These are phyloP conservation scores for Spirogloea muscicola DNA, from an alignment of 139 green algal species.

Conservation along the genomic window DNA sequence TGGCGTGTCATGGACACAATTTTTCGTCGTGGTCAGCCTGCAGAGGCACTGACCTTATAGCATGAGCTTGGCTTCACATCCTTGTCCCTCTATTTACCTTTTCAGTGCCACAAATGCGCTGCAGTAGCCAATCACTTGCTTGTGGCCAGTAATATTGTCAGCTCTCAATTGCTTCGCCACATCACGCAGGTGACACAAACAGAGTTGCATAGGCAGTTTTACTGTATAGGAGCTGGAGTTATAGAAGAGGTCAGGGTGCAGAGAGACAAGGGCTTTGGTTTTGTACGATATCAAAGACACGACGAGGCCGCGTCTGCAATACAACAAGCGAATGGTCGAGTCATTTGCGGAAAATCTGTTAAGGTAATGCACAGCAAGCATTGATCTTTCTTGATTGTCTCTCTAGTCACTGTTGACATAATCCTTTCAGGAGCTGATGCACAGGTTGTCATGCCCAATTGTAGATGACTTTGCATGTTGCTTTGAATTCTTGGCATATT, in stretches of 20 bases:
- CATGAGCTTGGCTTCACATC: no score
- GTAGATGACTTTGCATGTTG: not conserved
- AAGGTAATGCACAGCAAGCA: constrained; percentile 11
- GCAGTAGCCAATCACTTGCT: not conserved
- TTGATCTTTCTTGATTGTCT: not conserved
- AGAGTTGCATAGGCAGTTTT: constrained; percentile 44
- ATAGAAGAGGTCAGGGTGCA: constrained; percentile 44
- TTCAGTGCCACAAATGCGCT: no score
- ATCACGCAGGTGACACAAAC: constrained; percentile 29
- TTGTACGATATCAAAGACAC: constrained; percentile 35
- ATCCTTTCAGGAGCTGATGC: not conserved
- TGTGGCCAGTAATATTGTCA: not conserved
- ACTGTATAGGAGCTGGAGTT: constrained; percentile 22
- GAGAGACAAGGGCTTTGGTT: constrained; percentile 43
- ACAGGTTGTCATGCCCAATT: no score
- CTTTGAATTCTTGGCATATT: not conserved
- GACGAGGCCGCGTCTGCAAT: constrained; percentile 36
- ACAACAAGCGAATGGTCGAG: constrained; percentile 19
- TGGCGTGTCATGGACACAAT: no score
- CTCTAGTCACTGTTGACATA: not conserved
- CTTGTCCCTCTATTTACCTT: no score
- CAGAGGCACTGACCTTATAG: no score
- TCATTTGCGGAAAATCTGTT: constrained; percentile 45
- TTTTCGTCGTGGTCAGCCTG: no score
- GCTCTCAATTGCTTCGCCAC: not conserved